Evolutionary conservation across 495 filamentous ascomycete species (phyloP), one percentile per base, ranked within the genome.

Genomic region (Neurospora sp.): DNA sequence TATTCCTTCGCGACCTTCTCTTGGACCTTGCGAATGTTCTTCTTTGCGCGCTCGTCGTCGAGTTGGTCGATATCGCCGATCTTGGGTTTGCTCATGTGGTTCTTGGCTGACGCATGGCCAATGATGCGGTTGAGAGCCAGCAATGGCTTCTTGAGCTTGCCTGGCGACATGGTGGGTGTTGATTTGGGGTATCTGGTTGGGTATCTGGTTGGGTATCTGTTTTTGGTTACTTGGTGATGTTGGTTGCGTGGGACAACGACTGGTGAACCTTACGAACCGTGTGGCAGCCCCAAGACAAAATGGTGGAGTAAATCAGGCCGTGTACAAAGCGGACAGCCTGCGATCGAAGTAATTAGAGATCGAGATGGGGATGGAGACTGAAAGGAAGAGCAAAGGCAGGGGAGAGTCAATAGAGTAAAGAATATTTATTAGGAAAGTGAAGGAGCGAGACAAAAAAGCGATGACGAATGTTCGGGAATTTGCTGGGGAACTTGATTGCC

Each of bases 1-100:
- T 84, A 65, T 79, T 87, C 74, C 82, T 89, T 78, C 76, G 82
- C 76, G 79, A 78, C 78, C 84, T 86, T 77, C 82, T 88, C 76
- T 83, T 85, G 79, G 14, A 82, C 72, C 68, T 81, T 79, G 48
- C 75, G 76, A 27, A 83, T 79, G 71, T 89, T 84, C 73, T 88
- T 88, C 78, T 89, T 87, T 75, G 83, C 76, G 9, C 77, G 69
- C 9, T 81, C 83, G n/a, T 79, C 76, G 44, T 84, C 76, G 38
- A 83, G 79, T 39, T 79, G 80, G 1, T 85, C 86, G 41, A 85
- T 76, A 72, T 91, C 81, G 70, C 84, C 85, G 39, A 85, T 83
- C 38, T 81, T 80, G 12, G 79, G 79, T 69, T 83, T 84, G 44
- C 79, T 79, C 37, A 85, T 84, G 74, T 84, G 84, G 69, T 85